Evolutionary conservation across 176 grass and related monocot genomes (phyloP).

Genomic region (Oryza officinalis): DNA sequence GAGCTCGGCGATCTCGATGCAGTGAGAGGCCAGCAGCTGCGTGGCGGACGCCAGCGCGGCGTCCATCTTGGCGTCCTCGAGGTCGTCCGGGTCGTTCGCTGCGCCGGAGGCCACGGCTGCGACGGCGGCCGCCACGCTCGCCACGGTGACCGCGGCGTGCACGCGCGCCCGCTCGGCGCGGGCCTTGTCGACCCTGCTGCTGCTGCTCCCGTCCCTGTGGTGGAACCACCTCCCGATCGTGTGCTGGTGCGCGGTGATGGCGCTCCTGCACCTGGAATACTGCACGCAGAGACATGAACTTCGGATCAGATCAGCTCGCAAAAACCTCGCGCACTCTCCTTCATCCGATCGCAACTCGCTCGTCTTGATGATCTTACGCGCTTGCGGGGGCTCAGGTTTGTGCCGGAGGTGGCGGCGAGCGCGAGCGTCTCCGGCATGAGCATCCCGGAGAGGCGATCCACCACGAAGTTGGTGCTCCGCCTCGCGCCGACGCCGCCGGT

Average conservation of each 20-base stretch:
- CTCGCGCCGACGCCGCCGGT: conserved; percentile 31
- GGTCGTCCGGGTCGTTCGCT: conserved; percentile 16
- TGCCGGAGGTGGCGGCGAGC: conserved; percentile 44
- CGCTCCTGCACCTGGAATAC: conserved; percentile 47
- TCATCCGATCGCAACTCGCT: background rate
- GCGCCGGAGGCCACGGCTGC: conserved; percentile 55
- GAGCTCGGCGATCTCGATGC: conserved; percentile 81
- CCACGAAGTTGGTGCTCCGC: conserved; percentile 69
- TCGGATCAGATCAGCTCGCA: background rate
- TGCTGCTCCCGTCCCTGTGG: conserved; percentile 52
- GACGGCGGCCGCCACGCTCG: conserved; percentile 80
- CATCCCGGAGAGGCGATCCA: conserved; percentile 62
- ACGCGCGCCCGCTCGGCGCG: conserved; percentile 75
- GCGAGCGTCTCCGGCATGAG: conserved; percentile 65
- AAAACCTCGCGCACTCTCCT: background rate
- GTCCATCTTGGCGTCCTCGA: conserved; percentile 56
- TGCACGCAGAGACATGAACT: conserved; percentile 11
- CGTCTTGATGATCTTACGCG: conserved; percentile 52
- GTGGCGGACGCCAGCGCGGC: conserved; percentile 75
- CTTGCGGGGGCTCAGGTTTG: conserved; percentile 46
- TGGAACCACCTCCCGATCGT: conserved; percentile 84
- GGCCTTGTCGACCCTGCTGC: conserved; percentile 62
- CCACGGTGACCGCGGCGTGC: conserved; percentile 82
- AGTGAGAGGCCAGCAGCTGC: conserved; percentile 84
- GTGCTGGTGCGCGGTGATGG: conserved; percentile 53